Conservation (phyloP, 83 land plant genomes). For the Picea abies region DNA sequence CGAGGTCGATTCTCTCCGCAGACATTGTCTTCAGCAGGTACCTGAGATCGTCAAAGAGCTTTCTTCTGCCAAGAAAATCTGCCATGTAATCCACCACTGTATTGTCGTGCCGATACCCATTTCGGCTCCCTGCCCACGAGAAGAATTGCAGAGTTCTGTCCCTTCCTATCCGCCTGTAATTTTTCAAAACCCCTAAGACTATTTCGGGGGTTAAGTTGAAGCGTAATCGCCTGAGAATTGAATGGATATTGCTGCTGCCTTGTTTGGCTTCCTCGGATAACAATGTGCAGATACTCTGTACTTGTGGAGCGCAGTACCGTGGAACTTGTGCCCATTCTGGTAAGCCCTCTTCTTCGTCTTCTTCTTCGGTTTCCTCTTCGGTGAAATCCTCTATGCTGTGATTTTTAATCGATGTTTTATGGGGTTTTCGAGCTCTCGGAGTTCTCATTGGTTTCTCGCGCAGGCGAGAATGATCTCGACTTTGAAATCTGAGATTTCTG, state of each 20-base stretch:
- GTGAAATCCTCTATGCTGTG: background rate
- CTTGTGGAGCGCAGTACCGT: constrained; percentile 3
- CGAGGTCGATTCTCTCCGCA: background rate
- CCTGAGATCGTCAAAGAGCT: constrained; percentile 27
- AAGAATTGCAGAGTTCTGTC: constrained; percentile 20
- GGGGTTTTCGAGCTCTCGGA: background rate
- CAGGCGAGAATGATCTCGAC: too few species aligned
- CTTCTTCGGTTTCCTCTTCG: background rate
- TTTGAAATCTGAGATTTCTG: too few species aligned
- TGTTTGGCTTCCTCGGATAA: background rate
- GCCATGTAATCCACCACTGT: constrained; percentile 35
- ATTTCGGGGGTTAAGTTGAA: constrained; percentile 6
- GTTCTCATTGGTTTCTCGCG: too few species aligned
- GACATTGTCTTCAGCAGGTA: constrained; percentile 19
- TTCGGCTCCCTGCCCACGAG: constrained; percentile 30
- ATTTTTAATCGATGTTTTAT: background rate
- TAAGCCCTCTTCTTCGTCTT: background rate
- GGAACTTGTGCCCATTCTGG: constrained; percentile 14
- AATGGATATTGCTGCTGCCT: background rate
- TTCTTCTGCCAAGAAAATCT: constrained; percentile 28
- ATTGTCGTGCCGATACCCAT: constrained; percentile 16
- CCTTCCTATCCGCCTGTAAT: constrained; percentile 21
- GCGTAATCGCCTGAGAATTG: background rate
- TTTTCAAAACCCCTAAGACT: constrained; percentile 20
- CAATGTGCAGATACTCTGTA: constrained; percentile 11